Conservation (phyloP, 2,329 filamentous ascomycete species). For the Bimuria novae-zelandiae region DNA sequence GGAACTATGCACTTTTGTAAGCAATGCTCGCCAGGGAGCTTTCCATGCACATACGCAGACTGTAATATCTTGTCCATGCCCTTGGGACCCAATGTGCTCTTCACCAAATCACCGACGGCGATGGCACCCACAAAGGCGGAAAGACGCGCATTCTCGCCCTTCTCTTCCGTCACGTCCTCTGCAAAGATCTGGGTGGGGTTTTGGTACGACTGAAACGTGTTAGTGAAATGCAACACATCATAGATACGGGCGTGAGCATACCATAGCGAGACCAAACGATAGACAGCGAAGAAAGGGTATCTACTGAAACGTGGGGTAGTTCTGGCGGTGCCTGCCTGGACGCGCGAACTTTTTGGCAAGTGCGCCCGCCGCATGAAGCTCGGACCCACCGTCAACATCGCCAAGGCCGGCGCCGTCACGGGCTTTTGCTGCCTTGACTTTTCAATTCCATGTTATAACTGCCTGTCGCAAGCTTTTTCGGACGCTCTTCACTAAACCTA, state of each 20-base stretch:
- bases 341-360: constrained; percentile 42
- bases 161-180: constrained; percentile 95
- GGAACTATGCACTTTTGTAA: constrained; percentile 62
- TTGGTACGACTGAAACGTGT: constrained; percentile 43
- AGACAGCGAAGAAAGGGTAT: constrained; percentile 38
- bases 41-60: constrained; percentile 71
- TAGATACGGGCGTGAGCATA: constrained; percentile 18
- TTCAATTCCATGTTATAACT: not conserved
- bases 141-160: constrained; percentile 98
- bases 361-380: constrained; percentile 26
- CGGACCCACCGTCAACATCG: constrained; percentile 26
- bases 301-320: constrained; percentile 31
- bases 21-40: constrained; percentile 18
- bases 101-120: constrained; percentile 94
- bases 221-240: constrained; percentile 10
- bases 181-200: constrained; percentile 98
- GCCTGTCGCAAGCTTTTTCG: not conserved
- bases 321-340: constrained; percentile 39
- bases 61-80: constrained; percentile 99
- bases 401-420: constrained; percentile 17
- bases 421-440: constrained; percentile 27
- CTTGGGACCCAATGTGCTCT: constrained; percentile 95
- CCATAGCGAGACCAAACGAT: constrained; percentile 33
- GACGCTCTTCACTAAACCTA: not conserved
- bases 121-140: constrained; percentile 98